Conservation (phyloP, 768 basidiomycete species). For the Naganishia randhawae region DNA sequence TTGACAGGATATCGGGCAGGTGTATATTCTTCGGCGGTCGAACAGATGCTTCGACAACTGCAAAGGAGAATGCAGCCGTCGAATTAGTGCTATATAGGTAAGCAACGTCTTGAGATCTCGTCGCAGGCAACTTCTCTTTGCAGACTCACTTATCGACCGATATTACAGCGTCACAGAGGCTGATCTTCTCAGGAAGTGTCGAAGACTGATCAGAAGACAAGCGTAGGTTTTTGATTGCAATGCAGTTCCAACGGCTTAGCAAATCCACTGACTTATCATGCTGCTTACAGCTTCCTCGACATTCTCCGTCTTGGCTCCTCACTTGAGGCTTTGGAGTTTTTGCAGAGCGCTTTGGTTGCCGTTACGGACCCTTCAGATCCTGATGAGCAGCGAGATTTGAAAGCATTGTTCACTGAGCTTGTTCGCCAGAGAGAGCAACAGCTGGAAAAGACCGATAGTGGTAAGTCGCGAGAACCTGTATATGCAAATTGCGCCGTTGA, state of each 20-base stretch:
- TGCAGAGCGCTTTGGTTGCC: conserved; percentile 2
- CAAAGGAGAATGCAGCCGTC: not conserved
- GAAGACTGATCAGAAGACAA: conserved; percentile 8
- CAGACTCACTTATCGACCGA: not conserved
- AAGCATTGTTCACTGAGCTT: conserved; percentile 5
- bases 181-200: conserved; percentile 1
- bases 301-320: not conserved
- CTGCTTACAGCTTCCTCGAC: conserved; percentile 5
- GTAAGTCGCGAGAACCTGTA: not conserved
- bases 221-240: not conserved
- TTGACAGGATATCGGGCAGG: conserved; percentile 1
- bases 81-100: not conserved
- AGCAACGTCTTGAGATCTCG: not conserved
- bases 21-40: conserved; percentile 3
- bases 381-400: conserved; percentile 8
- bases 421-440: not conserved
- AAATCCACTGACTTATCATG: not conserved
- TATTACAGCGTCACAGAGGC: not conserved
- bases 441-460: not conserved
- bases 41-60: not conserved
- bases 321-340: not conserved
- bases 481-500: not conserved
- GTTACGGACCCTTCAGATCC: not conserved
- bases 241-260: not conserved
- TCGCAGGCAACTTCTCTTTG: no score